phyloP scores from a whole-genome alignment of 192 early-diverging fungal genomes.

The Thamnidium elegans region DNA sequence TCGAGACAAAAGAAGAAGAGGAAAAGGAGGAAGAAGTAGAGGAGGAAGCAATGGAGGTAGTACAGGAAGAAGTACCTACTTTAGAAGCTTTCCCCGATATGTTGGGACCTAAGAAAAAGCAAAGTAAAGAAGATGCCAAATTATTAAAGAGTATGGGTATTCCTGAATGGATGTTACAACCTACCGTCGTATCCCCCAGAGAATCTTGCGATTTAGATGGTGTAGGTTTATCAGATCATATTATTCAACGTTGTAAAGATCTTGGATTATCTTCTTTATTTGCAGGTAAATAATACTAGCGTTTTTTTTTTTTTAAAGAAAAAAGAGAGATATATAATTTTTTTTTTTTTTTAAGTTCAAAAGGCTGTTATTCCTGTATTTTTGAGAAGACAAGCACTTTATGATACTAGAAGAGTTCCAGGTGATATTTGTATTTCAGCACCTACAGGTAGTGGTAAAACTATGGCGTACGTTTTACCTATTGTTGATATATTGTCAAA shows the following conservation, averaged over 20 bases:
- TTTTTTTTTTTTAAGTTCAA: slow-evolving; percentile 86
- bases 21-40: slow-evolving; percentile 27
- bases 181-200: slow-evolving; percentile 65
- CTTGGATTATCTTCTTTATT: slow-evolving; percentile 72
- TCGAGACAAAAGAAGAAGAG: not conserved
- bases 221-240: slow-evolving; percentile 60
- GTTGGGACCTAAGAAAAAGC: slow-evolving; percentile 29
- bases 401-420: slow-evolving; percentile 68
- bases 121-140: slow-evolving; percentile 39
- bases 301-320: slow-evolving; percentile 59
- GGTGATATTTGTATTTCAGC: slow-evolving; percentile 94
- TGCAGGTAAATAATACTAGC: slow-evolving; percentile 52
- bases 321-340: slow-evolving; percentile 30
- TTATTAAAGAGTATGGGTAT: slow-evolving; percentile 67
- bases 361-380: slow-evolving; percentile 81
- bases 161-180: slow-evolving; percentile 86
- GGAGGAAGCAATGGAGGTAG: not conserved
- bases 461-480: slow-evolving; percentile 92
- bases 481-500: slow-evolving; percentile 79
- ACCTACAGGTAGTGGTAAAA: slow-evolving; percentile 95
- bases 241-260: slow-evolving; percentile 57
- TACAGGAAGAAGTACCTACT: not conserved
- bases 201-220: slow-evolving; percentile 18
- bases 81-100: slow-evolving; percentile 47
- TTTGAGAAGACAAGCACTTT: slow-evolving; percentile 59